These are phyloP conservation scores for Benincasa hispida DNA, from an alignment of 306 rosid species.

Conservation along the genomic window DNA sequence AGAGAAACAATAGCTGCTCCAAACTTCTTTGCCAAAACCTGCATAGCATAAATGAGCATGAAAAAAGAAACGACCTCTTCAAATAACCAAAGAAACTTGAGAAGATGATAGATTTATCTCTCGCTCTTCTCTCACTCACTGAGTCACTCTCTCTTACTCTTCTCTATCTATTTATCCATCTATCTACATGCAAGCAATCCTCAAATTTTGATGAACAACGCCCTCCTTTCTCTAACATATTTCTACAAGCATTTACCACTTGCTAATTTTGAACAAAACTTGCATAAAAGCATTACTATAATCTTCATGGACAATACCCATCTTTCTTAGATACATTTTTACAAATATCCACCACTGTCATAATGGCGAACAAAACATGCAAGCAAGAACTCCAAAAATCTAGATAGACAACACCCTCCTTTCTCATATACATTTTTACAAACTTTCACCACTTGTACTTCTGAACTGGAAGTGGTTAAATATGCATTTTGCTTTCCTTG, in stretches of 20 bases:
- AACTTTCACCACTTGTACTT: background rate
- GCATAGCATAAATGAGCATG: constrained; percentile 5
- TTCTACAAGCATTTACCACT: background rate
- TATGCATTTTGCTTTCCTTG: background rate
- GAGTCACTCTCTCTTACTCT: background rate
- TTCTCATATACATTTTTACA: background rate
- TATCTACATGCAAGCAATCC: background rate
- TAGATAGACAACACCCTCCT: background rate
- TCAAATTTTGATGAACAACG: background rate
- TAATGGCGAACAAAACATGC: background rate
- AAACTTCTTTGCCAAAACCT: constrained; percentile 91
- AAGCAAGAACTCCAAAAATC: background rate
- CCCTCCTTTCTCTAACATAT: background rate
- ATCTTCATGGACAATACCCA: background rate
- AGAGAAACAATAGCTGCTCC: constrained; percentile 90
- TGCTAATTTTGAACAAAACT: background rate
- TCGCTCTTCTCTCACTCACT: background rate
- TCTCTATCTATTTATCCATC: background rate
- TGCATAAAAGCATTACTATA: background rate
- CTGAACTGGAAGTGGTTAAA: background rate
- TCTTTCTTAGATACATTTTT: background rate
- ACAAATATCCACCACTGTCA: background rate
- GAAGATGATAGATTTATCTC: background rate
- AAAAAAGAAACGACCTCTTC: background rate
- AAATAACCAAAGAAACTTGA: background rate